Evolutionary conservation across 345 rosid genomes (phyloP), one percentile per base, ranked within the genome.

Genomic region (Lenwebbia sp.): DNA sequence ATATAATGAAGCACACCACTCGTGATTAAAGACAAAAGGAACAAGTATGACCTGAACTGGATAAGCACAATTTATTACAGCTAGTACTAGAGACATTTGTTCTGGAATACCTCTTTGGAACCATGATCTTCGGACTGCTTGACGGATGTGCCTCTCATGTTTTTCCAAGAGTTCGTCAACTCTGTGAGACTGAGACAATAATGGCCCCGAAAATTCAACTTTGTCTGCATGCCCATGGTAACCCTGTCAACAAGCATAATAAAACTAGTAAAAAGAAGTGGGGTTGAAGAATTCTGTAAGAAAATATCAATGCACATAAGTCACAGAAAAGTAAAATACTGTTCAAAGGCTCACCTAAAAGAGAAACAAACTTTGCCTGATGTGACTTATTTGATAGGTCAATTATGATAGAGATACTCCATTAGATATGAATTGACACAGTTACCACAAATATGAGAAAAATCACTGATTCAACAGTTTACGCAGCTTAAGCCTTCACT

Each of bases 181-280:
- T 89, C 95, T 92, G 75, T 93, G 90, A 51, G 98, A 87, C 57
- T 96, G 96, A 88, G 98, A 91, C 88, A 97, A 86, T 88, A 97
- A 87, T 28, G 99, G 99, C 76, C 94, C 99, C 10, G 98, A 96
- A 89, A 95, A 96, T 57, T 96, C 98, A 54, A 97, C 96, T 90
- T 92, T 93, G 90, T 94, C 96, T 76, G 89, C 94, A 74, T 94
- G 89, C 56, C 89, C 91, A 53, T 89, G 91, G 88, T 82, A 93
- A 88, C 91, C 96, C 99, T 96, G 97, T 87, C 78, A 49, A 81
- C 54, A 10, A 54, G 54, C 26, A 75, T 41, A 25, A 85, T 19
- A 70, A 70, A 70, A 33, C 47, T 40, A 70, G 25, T 33, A 19
- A 70, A 70, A 33, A 19, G 78, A 70, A 70, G 23, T 17, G 13